Evolutionary conservation across 1,139 yeast genomes (phyloP), one percentile per base, ranked within the genome.

Genomic region (Nakaseomyces glabratus): DNA sequence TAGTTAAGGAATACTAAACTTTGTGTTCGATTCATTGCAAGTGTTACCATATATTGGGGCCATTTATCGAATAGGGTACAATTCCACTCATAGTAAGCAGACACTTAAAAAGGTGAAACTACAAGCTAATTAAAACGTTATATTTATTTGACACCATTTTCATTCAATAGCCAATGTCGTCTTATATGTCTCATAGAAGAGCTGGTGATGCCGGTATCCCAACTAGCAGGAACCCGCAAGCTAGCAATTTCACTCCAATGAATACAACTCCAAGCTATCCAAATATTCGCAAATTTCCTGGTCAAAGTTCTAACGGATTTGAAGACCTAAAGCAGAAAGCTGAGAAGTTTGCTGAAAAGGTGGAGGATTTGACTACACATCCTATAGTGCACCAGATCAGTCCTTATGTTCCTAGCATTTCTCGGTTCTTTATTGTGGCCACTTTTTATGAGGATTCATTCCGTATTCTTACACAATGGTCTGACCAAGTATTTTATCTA

Each of bases 371-470:
- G 4, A 71, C 77, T 10, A 63, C 61, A 24, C 49, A 46, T 31
- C 63, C 65, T 13, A 35, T 47, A 12, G 47, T 61, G 19, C 51
- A 45, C 28, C 49, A 41, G 34, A 55, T 78, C 35, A 79, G 71
- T 56, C 90, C 90, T 0, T 78, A 75, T 47, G 77, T 79, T 21
- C 97, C 97, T 10, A 76, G 80, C 16, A 71, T 90, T 46, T 97
- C 96, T 19, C 71, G 98, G 40, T 77, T 84, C 42, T 73, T 88
- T 49, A 86, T 90, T 46, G 95, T 90, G 41, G 95, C 95, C 35
- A 90, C 98, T 1, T 90, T 88, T 57, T 74, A 77, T 49, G 98
- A 90, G 60, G 98, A 90, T 55, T 76, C 95, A 2, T 58, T 81
- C 40, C 71, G 98, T 58, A 84, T 90, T 51, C 55, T 78, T 40